Conservation (phyloP, 331 rosid species). For the Cucumis variabilis region DNA sequence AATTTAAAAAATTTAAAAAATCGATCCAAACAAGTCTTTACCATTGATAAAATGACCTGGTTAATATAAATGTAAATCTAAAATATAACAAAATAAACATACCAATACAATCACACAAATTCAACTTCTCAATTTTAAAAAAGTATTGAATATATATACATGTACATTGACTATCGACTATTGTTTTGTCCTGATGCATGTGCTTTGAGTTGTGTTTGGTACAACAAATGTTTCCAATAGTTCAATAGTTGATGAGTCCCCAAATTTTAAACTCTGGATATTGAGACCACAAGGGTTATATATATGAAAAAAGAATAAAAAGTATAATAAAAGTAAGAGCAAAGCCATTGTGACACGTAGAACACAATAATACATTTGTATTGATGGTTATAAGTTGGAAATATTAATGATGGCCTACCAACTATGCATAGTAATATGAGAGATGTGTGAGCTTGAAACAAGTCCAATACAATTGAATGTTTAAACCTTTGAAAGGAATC, state of each 20-base stretch:
- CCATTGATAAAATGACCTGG: too few species aligned
- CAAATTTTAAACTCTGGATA: background rate
- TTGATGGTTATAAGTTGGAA: slow-evolving; percentile 2
- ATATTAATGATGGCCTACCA: slow-evolving; percentile 14
- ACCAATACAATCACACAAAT: background rate
- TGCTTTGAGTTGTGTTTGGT: slow-evolving; percentile 16
- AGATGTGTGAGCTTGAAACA: background rate
- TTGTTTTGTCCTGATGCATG: background rate
- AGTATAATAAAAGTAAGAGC: background rate
- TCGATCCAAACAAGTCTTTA: too few species aligned
- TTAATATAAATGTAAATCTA: too few species aligned
- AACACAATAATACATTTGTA: background rate
- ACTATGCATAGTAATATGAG: background rate
- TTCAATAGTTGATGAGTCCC: background rate
- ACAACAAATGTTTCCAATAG: slow-evolving; percentile 1
- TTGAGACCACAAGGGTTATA: background rate
- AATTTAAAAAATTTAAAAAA: too few species aligned
- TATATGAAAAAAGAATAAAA: background rate
- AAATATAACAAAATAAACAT: background rate
- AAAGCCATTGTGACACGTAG: background rate
- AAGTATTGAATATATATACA: too few species aligned
- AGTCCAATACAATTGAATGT: background rate
- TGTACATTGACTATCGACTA: background rate
- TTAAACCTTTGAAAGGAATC: background rate
- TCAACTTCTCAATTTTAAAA: background rate